Percentiles rank a stretch among this genome's conserved stretches.
These are phyloP conservation scores for Kalmusia sp. DNA, from an alignment of 2,329 filamentous ascomycete genomes.

Conservation along the genomic window DNA sequence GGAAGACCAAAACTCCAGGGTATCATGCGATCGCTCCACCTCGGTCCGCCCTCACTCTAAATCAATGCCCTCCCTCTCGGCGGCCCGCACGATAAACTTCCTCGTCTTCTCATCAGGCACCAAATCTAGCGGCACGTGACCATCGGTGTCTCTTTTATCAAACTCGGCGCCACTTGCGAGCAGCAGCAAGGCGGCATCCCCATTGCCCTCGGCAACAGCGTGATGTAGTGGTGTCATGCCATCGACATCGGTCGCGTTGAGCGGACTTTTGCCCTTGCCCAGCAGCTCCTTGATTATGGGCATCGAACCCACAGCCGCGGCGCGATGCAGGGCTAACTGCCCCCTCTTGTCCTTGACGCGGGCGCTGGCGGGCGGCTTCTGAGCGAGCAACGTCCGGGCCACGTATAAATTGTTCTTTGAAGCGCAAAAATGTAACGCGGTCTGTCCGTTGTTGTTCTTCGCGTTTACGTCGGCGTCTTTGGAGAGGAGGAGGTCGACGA, in stretches of 20 bases:
- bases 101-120: conserved; percentile 86
- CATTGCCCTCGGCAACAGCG: conserved; percentile 74
- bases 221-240: conserved; percentile 93
- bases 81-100: conserved; percentile 77
- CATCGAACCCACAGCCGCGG: conserved; percentile 87
- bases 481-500: conserved; percentile 71
- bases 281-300: conserved; percentile 85
- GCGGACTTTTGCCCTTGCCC: conserved; percentile 76
- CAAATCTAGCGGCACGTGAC: conserved; percentile 76
- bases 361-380: conserved; percentile 71
- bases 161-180: conserved; percentile 85
- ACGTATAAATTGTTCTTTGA: conserved; percentile 89
- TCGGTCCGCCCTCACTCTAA: conserved; percentile 39
- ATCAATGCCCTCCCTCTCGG: conserved; percentile 85
- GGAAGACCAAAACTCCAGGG: conserved; percentile 13
- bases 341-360: conserved; percentile 83
- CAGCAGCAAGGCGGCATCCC: conserved; percentile 82
- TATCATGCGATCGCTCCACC: conserved; percentile 17
- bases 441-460: conserved; percentile 79
- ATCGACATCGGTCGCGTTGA: conserved; percentile 82
- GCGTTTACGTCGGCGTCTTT: conserved; percentile 76
- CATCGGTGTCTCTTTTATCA: conserved; percentile 77
- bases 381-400: conserved; percentile 76
- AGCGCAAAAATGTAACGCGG: conserved; percentile 87
- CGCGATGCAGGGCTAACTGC: conserved; percentile 90